A percentile compares a stretch with the other conserved stretches of the same genome.
Conservation (phyloP, 1,284 basidiomycete species). For the Rhodotorula sp. region DNA sequence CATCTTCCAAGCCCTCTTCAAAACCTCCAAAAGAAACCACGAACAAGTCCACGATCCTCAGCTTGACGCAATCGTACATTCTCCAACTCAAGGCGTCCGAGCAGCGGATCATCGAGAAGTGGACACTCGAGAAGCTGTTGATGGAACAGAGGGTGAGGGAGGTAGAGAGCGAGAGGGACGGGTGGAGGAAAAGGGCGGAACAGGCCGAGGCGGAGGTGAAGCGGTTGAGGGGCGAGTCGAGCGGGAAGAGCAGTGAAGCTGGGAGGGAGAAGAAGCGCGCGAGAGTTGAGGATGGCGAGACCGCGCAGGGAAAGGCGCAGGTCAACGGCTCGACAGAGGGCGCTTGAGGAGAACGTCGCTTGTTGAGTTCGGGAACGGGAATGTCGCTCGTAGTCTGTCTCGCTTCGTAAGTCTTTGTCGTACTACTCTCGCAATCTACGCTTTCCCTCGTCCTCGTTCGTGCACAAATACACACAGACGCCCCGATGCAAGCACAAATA, state of each 20-base stretch:
- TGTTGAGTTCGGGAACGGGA: not conserved
- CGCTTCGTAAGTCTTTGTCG: not conserved
- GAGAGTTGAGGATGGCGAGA: too few relatives aligned
- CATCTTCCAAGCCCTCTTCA: not conserved
- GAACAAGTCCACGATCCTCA: not conserved
- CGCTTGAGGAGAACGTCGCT: not conserved
- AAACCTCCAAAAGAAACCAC: not conserved
- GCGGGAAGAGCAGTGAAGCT: not conserved
- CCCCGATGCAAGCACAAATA: not conserved
- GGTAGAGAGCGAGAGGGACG: not conserved
- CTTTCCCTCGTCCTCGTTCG: not conserved
- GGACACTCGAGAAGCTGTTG: constrained; percentile 10
- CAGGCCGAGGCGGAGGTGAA: not conserved
- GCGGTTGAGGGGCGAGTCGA: not conserved
- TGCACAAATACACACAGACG: too few relatives aligned
- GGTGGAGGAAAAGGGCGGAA: not conserved
- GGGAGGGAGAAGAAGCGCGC: too few relatives aligned
- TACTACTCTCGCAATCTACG: not conserved
- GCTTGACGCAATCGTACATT: not conserved
- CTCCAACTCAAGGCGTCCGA: not conserved
- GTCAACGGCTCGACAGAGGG: not conserved
- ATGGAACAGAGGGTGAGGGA: not conserved
- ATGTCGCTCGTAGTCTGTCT: too few relatives aligned
- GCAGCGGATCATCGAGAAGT: constrained; percentile 4
- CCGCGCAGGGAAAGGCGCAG: too few relatives aligned